Evolutionary conservation across 2,329 filamentous ascomycete species (phyloP).

Genomic region (Fusarium sp.): DNA sequence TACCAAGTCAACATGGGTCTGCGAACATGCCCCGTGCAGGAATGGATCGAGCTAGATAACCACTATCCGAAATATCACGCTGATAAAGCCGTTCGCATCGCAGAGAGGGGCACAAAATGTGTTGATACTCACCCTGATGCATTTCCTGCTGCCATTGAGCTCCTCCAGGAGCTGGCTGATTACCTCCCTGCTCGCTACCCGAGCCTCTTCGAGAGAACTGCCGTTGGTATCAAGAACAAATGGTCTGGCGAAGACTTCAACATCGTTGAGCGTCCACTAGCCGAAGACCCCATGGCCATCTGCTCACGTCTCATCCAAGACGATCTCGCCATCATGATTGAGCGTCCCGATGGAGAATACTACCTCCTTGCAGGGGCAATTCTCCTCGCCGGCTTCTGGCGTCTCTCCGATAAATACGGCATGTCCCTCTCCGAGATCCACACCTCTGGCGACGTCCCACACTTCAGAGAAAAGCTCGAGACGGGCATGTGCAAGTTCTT

Average conservation of each 20-base stretch:
- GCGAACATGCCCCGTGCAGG: constrained; percentile 74
- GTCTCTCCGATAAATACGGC: constrained; percentile 81
- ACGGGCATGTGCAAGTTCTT: constrained; percentile 88
- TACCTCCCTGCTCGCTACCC: constrained; percentile 85
- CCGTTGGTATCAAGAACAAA: constrained; percentile 76
- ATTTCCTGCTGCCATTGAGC: constrained; percentile 78
- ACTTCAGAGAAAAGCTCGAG: constrained; percentile 77
- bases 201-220: constrained; percentile 72
- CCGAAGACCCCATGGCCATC: constrained; percentile 83
- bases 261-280: constrained; percentile 71
- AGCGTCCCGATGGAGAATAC: constrained; percentile 80
- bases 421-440: constrained; percentile 86
- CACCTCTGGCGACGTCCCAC: constrained; percentile 80
- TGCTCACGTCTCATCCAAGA: constrained; percentile 81
- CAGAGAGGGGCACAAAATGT: constrained; percentile 75
- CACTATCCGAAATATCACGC: constrained; percentile 79
- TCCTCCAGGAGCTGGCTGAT: constrained; percentile 77
- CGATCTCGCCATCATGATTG: constrained; percentile 87
- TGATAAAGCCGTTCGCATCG: constrained; percentile 76
- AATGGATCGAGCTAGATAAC: constrained; percentile 90
- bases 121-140: constrained; percentile 77
- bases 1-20: constrained; percentile 84
- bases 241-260: constrained; percentile 80
- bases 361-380: constrained; percentile 83
- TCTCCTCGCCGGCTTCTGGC: constrained; percentile 85